Conservation (phyloP, 2,329 filamentous ascomycete species). For the Colletotrichum gloeosporioides region DNA sequence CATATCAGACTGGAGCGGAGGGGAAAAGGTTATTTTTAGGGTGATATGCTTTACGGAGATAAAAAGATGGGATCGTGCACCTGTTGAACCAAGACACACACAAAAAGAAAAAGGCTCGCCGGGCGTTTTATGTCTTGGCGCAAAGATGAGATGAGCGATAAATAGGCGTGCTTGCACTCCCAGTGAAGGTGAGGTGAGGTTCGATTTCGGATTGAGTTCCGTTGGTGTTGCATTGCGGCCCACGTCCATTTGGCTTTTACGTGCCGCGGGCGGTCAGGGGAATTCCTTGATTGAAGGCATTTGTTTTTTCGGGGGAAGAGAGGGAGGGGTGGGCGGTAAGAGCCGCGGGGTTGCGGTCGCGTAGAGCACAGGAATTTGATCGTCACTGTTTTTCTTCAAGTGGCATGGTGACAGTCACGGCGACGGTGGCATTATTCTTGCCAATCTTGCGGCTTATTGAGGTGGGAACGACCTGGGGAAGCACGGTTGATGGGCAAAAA, state of each 20-base stretch:
- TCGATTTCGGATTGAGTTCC: slow-evolving; percentile 5
- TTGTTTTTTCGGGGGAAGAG: background rate
- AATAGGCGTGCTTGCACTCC: background rate
- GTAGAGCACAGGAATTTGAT: background rate
- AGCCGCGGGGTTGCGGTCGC: background rate
- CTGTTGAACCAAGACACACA: background rate
- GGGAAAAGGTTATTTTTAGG: background rate
- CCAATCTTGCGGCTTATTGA: background rate
- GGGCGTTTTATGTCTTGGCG: background rate
- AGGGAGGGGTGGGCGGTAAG: background rate
- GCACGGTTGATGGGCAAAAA: background rate
- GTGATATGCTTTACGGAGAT: background rate
- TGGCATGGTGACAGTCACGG: background rate
- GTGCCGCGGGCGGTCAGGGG: background rate
- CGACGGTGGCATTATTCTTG: background rate
- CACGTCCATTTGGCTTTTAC: background rate
- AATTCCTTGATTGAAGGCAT: background rate
- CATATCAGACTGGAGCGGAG: background rate
- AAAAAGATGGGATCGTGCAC: background rate
- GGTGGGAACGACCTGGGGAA: background rate
- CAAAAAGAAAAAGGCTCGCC: background rate
- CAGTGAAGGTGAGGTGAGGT: rapidly evolving
- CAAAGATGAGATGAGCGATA: background rate
- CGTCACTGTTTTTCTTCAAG: background rate
- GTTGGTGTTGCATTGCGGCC: background rate